Percentiles rank a stretch among this genome's conserved stretches.
Conservation (phyloP, 257 asterid genomes). For the Salvia rosmarinus region DNA sequence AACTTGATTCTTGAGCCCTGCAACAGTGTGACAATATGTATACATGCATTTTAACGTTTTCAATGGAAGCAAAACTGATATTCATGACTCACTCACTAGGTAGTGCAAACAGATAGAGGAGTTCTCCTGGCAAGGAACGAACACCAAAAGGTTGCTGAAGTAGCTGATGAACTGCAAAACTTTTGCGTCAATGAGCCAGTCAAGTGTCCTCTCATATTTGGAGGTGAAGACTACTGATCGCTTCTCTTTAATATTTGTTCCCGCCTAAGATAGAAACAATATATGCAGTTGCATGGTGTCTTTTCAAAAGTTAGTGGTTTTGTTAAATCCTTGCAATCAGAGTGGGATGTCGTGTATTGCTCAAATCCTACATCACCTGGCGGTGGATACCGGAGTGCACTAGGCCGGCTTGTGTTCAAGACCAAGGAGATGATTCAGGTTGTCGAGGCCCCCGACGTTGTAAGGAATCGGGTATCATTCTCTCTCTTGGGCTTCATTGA, state of each 20-base stretch:
- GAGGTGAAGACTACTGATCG: conserved; percentile 52
- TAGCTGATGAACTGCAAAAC: conserved; percentile 61
- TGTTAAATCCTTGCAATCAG: conserved; percentile 41
- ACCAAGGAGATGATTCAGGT: conserved; percentile 90
- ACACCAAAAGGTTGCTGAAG: conserved; percentile 68
- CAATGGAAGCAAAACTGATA: conserved; percentile 13
- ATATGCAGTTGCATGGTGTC: neutral
- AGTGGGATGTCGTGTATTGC: conserved; percentile 89
- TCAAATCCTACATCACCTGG: conserved; percentile 95
- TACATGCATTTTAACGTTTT: neutral
- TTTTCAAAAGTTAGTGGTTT: neutral
- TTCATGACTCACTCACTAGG: conserved; percentile 43
- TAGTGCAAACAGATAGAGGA: conserved; percentile 67
- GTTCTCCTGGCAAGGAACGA: conserved; percentile 59
- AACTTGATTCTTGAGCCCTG: too few relatives aligned
- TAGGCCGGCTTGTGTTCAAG: conserved; percentile 79
- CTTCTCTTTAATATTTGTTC: neutral
- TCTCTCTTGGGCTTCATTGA: conserved; percentile 72
- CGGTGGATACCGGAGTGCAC: conserved; percentile 78
- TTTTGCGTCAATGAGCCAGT: conserved; percentile 79
- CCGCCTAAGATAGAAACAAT: too few relatives aligned
- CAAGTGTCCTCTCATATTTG: conserved; percentile 86
- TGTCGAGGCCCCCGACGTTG: too few relatives aligned
- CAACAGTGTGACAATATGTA: neutral
- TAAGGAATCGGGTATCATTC: conserved; percentile 72